Conservation (phyloP, 2,329 filamentous ascomycete species). For the Xylariaceae sp. region DNA sequence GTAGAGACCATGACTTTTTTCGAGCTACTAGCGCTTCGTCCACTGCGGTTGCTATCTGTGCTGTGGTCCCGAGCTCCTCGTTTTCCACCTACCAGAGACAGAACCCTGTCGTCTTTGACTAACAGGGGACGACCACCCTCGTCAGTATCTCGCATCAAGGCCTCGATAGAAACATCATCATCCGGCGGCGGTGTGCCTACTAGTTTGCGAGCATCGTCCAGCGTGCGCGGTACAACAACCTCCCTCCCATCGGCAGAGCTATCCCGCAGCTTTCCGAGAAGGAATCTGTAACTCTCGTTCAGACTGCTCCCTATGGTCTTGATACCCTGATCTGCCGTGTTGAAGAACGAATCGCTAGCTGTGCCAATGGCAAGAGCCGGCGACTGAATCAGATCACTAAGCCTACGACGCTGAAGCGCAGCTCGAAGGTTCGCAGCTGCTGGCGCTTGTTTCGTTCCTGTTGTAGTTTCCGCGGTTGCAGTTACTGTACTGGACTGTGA, state of each 20-base stretch:
- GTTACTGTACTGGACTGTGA: constrained; percentile 32
- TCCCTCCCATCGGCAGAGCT: constrained; percentile 49
- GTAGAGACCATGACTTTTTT: constrained; percentile 53
- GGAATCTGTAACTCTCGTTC: constrained; percentile 89
- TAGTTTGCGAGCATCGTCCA: constrained; percentile 88
- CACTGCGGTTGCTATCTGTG: constrained; percentile 68
- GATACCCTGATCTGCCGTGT: constrained; percentile 84
- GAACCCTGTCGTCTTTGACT: constrained; percentile 59
- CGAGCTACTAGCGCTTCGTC: constrained; percentile 59
- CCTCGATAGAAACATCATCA: constrained; percentile 60
- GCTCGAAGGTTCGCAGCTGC: constrained; percentile 44
- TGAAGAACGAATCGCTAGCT: constrained; percentile 80
- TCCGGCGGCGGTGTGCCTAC: constrained; percentile 70
- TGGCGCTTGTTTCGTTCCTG: constrained; percentile 33
- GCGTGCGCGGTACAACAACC: constrained; percentile 74
- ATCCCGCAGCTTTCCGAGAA: constrained; percentile 86
- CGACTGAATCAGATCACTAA: constrained; percentile 84
- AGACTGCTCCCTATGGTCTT: constrained; percentile 90
- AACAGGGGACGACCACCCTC: constrained; percentile 34
- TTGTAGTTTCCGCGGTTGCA: constrained; percentile 31
- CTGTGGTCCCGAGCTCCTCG: constrained; percentile 66
- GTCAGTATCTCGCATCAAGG: constrained; percentile 47
- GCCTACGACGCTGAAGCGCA: constrained; percentile 57
- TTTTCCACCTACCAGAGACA: constrained; percentile 69
- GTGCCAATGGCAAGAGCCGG: constrained; percentile 78